Percentiles rank a stretch among this genome's conserved stretches.
Evolutionary conservation across 73 alveolate species (phyloP).

Genomic region (Diophrys sp.): DNA sequence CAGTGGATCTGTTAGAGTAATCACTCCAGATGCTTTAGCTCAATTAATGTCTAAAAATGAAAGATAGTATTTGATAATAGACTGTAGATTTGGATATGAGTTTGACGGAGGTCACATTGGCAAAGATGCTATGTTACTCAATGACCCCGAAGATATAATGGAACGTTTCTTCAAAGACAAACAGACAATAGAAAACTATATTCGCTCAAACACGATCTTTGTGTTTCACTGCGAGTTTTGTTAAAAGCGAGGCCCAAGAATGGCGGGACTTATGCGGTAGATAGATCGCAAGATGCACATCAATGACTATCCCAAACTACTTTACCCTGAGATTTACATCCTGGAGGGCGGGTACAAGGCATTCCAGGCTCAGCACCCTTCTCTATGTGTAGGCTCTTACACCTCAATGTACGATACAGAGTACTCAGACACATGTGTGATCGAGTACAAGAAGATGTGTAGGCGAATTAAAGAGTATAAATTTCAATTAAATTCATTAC

Average conservation of each 20-base stretch:
- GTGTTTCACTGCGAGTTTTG: conserved; percentile 55
- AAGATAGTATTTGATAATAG: conserved; percentile 18
- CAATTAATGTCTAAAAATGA: neutral
- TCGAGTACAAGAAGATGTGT: neutral
- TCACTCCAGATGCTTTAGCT: neutral
- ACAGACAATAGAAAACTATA: conserved; percentile 9
- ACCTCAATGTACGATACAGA: conserved; percentile 31
- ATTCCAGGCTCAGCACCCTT: conserved; percentile 24
- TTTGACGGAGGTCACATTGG: conserved; percentile 49
- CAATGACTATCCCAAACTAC: conserved; percentile 32
- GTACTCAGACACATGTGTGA: conserved; percentile 9
- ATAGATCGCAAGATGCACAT: conserved; percentile 41
- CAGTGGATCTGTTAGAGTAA: neutral
- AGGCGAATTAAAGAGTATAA: neutral
- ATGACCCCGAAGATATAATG: conserved; percentile 21
- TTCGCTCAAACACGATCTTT: conserved; percentile 23
- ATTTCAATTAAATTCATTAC: neutral
- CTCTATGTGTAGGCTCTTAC: conserved; percentile 10
- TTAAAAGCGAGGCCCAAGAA: conserved; percentile 39
- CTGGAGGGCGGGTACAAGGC: conserved; percentile 51
- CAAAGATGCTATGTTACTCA: conserved; percentile 27
- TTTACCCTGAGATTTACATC: conserved; percentile 46
- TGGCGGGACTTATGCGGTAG: conserved; percentile 23
- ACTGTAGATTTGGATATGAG: conserved; percentile 55
- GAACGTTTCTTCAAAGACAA: conserved; percentile 18